These are phyloP conservation scores for Ambrosia hybrid DNA, from an alignment of 140 eudicot species.

Conservation along the genomic window DNA sequence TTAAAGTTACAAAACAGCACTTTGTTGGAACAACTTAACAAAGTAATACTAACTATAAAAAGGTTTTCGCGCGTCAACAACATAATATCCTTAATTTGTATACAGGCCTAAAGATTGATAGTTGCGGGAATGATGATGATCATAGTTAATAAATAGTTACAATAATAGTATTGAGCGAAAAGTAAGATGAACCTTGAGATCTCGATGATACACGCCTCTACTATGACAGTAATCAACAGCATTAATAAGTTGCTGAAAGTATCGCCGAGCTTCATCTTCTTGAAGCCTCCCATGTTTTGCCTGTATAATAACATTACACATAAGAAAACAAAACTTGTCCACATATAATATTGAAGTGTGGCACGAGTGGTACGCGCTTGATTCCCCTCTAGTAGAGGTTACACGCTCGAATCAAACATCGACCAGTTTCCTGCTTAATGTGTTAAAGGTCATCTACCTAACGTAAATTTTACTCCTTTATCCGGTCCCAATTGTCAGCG, in stretches of 20 bases:
- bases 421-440: too few species aligned
- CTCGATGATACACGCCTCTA: conserved; percentile 94
- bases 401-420: too few species aligned
- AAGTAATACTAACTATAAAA: too few species aligned
- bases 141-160: not conserved
- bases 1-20: not conserved
- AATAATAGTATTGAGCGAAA: not conserved
- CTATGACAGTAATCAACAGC: conserved; percentile 98
- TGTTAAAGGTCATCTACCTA: too few species aligned
- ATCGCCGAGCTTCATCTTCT: conserved; percentile 86
- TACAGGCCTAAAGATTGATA: too few species aligned
- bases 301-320: conserved; percentile 32
- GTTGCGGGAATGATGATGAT: not conserved
- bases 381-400: too few species aligned
- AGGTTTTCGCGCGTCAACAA: not conserved
- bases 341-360: too few species aligned
- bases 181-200: conserved; percentile 60
- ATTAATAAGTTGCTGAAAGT: conserved; percentile 92
- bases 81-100: not conserved
- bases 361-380: too few species aligned
- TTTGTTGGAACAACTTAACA: too few species aligned
- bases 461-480: too few species aligned
- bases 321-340: not conserved
- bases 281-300: conserved; percentile 74
- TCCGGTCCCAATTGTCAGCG: not conserved